Conservation (phyloP, 768 basidiomycete species). For the Dentipellis sp. region DNA sequence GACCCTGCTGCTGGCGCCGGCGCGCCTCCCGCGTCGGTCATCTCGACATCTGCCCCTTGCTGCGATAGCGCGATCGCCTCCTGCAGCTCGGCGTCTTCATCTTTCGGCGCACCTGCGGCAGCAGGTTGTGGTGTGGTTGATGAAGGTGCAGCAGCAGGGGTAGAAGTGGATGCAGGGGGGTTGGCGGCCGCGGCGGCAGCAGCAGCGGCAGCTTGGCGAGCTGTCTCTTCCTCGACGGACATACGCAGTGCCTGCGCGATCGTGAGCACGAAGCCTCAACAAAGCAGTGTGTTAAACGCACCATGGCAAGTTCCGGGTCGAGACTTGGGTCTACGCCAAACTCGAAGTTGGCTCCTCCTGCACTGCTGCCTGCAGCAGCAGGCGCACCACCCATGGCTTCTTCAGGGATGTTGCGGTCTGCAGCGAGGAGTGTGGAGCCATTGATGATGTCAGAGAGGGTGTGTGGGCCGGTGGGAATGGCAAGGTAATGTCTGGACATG, state of each 20-base stretch:
- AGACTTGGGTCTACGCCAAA: slow-evolving; percentile 92
- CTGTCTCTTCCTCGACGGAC: slow-evolving; percentile 94
- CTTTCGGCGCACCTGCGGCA: slow-evolving; percentile 41
- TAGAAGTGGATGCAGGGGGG: slow-evolving; percentile 16
- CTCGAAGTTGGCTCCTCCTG: slow-evolving; percentile 51
- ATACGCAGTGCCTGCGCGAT: slow-evolving; percentile 76
- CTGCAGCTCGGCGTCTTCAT: slow-evolving; percentile 71
- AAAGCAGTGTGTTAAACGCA: slow-evolving; percentile 23
- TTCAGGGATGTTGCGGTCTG: slow-evolving; percentile 66
- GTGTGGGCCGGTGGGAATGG: slow-evolving; percentile 67
- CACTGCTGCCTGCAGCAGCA: slow-evolving; percentile 35
- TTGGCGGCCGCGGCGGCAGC: slow-evolving; percentile 30
- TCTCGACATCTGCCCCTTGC: slow-evolving; percentile 38
- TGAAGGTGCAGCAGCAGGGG: slow-evolving; percentile 26
- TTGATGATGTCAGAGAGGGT: slow-evolving; percentile 80
- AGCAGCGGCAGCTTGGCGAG: slow-evolving; percentile 47
- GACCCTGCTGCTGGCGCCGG: slow-evolving; percentile 18
- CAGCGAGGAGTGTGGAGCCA: slow-evolving; percentile 74
- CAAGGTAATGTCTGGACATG: slow-evolving; percentile 61
- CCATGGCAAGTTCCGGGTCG: slow-evolving; percentile 97
- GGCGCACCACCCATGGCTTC: slow-evolving; percentile 43
- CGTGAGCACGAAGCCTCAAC: neutral
- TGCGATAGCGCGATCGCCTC: slow-evolving; percentile 73
- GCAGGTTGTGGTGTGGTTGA: slow-evolving; percentile 19
- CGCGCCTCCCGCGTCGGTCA: slow-evolving; percentile 21